A percentile compares a stretch with the other conserved stretches of the same genome.
Evolutionary conservation across 192 early-diverging fungal species (phyloP).

Genomic region (Diversispora epigaea): DNA sequence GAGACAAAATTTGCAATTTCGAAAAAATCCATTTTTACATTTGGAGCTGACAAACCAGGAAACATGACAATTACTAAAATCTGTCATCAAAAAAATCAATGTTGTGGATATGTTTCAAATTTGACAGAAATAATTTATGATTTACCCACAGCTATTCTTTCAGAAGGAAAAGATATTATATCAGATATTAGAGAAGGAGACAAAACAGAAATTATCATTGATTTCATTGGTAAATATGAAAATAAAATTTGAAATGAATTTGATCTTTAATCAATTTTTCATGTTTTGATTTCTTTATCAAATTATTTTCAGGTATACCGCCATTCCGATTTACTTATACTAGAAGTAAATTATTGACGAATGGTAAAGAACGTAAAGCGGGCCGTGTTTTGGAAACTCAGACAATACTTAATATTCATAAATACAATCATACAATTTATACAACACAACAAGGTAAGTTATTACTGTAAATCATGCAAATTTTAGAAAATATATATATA

Average conservation of each 20-base stretch:
- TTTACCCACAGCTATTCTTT: constrained; percentile 41
- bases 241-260: neutral
- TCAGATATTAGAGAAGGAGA: constrained; percentile 49
- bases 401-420: constrained; percentile 37
- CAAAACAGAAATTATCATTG: constrained; percentile 42
- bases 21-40: constrained; percentile 26
- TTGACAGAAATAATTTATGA: constrained; percentile 43
- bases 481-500: neutral
- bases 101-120: constrained; percentile 40
- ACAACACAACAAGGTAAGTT: constrained; percentile 43
- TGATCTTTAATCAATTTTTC: neutral
- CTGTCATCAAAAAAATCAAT: constrained; percentile 46
- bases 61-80: constrained; percentile 49
- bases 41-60: constrained; percentile 48
- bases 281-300: neutral
- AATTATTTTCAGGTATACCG: constrained; percentile 31
- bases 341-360: constrained; percentile 41
- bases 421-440: constrained; percentile 39
- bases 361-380: constrained; percentile 32
- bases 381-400: constrained; percentile 44
- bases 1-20: constrained; percentile 33
- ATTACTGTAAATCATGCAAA: neutral
- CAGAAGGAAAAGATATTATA: constrained; percentile 45
- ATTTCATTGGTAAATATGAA: constrained; percentile 41
- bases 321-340: constrained; percentile 51